phyloP scores from a whole-genome alignment of 768 basidiomycete genomes.

The Lactarius evosmus region DNA sequence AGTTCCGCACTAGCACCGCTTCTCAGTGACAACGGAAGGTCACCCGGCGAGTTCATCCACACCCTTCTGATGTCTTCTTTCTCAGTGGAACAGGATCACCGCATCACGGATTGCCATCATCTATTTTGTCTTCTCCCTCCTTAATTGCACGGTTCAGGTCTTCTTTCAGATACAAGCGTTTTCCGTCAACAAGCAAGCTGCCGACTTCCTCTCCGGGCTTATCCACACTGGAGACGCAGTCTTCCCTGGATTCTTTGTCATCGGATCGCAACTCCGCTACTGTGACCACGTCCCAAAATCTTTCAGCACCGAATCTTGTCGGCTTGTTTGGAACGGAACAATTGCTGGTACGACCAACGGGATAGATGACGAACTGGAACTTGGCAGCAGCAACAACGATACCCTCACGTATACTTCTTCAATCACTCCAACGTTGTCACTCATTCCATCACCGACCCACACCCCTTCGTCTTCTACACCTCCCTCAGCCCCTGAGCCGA shows the following conservation, averaged over 20 bases:
- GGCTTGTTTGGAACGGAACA: constrained; percentile 54
- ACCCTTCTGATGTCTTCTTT: neutral
- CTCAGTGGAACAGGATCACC: constrained; percentile 67
- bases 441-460: neutral
- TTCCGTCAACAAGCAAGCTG: constrained; percentile 58
- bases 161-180: constrained; percentile 66
- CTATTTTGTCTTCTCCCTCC: constrained; percentile 64
- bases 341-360: constrained; percentile 11
- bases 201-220: constrained; percentile 49
- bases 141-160: constrained; percentile 67
- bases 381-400: constrained; percentile 29
- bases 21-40: neutral
- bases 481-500: constrained; percentile 10
- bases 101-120: constrained; percentile 61
- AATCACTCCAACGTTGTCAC: constrained; percentile 7
- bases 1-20: neutral
- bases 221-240: constrained; percentile 48
- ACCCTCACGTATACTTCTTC: constrained; percentile 13
- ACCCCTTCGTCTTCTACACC: constrained; percentile 4
- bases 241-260: constrained; percentile 50
- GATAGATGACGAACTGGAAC: neutral
- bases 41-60: neutral
- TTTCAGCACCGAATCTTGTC: constrained; percentile 41
- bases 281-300: constrained; percentile 51
- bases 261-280: constrained; percentile 50